These are phyloP conservation scores for Sistotremastrum suecicum DNA, from an alignment of 768 basidiomycete genomes.

Conservation along the genomic window DNA sequence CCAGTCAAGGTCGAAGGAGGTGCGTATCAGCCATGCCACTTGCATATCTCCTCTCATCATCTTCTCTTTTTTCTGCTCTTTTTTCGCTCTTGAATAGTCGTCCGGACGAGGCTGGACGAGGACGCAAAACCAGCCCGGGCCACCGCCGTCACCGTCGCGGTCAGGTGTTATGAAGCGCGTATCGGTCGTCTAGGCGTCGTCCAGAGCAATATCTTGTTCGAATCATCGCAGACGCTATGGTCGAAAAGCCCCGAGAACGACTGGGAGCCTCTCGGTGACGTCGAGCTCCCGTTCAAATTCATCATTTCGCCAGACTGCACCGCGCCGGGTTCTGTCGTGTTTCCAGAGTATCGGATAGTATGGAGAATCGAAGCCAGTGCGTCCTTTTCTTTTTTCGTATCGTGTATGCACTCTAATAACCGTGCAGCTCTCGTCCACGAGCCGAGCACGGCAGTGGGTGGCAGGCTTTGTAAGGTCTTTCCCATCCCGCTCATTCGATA, in stretches of 20 bases:
- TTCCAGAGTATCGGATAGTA: constrained; percentile 63
- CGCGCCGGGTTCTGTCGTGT: constrained; percentile 48
- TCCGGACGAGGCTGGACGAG: constrained; percentile 55
- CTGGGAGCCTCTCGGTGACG: constrained; percentile 45
- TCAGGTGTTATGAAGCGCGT: constrained; percentile 75
- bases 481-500: constrained; percentile 63
- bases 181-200: constrained; percentile 41
- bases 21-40: constrained; percentile 16
- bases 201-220: constrained; percentile 54
- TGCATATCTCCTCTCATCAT: constrained; percentile 8
- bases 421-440: constrained; percentile 50
- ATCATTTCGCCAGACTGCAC: constrained; percentile 38
- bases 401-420: constrained; percentile 8
- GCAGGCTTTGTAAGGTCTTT: constrained; percentile 51
- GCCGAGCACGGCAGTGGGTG: constrained; percentile 51
- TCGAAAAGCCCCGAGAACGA: constrained; percentile 41
- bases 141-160: constrained; percentile 53
- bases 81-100: constrained; percentile 28
- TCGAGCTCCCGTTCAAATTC: constrained; percentile 60
- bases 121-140: constrained; percentile 56
- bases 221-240: constrained; percentile 57
- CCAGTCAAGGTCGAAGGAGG: constrained; percentile 67
- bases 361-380: constrained; percentile 77
- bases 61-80: constrained; percentile 2
- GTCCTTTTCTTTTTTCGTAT: constrained; percentile 16